A percentile compares a stretch with the other conserved stretches of the same genome.
Conservation (phyloP, 352 stramenopile genomes). For the Aphanomyces astaci region DNA sequence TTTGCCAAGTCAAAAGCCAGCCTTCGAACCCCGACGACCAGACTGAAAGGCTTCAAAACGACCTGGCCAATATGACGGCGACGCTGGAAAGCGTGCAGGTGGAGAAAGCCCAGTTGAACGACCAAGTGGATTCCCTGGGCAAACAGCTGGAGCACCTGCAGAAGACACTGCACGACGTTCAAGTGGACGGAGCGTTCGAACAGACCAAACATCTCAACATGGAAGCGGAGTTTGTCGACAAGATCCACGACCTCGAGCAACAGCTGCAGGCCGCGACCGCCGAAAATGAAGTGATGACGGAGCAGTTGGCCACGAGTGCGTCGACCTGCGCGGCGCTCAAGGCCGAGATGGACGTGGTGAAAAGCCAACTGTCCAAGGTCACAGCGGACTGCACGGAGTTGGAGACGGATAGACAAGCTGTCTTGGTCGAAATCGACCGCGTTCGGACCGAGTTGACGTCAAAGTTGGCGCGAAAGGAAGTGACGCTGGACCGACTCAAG, state of each 20-base stretch:
- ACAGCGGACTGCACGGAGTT: background rate
- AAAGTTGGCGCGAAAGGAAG: background rate
- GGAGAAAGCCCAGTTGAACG: background rate
- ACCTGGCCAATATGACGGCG: background rate
- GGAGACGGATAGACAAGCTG: background rate
- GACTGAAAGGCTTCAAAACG: background rate
- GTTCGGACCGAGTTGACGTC: background rate
- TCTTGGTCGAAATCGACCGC: background rate
- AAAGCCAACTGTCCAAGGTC: background rate
- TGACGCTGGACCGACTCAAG: background rate
- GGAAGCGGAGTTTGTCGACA: background rate
- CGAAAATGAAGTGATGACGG: background rate
- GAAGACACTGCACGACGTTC: background rate
- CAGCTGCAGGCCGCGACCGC: background rate
- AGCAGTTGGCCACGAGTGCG: background rate
- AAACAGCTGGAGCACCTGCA: background rate
- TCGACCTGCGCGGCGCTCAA: background rate
- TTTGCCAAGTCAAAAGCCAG: background rate
- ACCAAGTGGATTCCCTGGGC: background rate
- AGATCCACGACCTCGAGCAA: background rate
- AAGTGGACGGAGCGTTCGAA: background rate
- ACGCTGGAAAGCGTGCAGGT: background rate
- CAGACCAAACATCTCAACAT: background rate
- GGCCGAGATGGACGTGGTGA: background rate
- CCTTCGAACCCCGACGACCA: background rate